A percentile compares a stretch with the other conserved stretches of the same genome.
These are phyloP conservation scores for Priceomyces haplophilus DNA, from an alignment of 805 yeast species.

Conservation along the genomic window DNA sequence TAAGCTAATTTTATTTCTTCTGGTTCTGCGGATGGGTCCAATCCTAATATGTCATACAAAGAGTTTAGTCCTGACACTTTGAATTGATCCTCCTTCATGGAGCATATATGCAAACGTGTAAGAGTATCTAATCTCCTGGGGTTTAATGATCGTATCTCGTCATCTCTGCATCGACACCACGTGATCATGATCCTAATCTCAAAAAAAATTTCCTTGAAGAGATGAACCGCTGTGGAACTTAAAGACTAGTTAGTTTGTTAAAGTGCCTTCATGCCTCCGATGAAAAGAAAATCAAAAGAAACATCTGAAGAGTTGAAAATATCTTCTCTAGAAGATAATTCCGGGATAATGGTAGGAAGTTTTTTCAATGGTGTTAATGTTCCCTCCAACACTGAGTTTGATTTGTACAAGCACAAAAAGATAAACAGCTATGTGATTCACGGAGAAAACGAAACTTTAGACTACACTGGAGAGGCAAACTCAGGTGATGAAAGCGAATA, in stretches of 20 bases:
- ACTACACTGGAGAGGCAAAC: slow-evolving; percentile 59
- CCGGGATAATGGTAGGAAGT: slow-evolving; percentile 58
- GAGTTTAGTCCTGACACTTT: slow-evolving; percentile 2
- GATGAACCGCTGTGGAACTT: too few species aligned
- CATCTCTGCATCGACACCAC: not conserved
- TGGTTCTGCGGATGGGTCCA: slow-evolving; percentile 35
- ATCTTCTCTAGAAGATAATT: slow-evolving; percentile 37
- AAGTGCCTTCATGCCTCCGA: not conserved
- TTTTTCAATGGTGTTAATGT: slow-evolving; percentile 75
- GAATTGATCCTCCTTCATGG: not conserved
- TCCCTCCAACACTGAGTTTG: slow-evolving; percentile 57
- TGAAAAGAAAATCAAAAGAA: not conserved
- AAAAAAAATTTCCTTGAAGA: not conserved
- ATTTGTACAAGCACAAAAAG: slow-evolving; percentile 53
- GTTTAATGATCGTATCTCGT: too few species aligned
- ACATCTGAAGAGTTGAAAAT: slow-evolving; percentile 33
- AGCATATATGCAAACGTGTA: not conserved
- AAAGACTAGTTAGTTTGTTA: too few species aligned
- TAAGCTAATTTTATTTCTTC: slow-evolving; percentile 62
- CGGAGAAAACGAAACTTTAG: slow-evolving; percentile 73
- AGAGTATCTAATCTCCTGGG: too few species aligned
- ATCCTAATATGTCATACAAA: slow-evolving; percentile 59
- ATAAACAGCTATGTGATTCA: slow-evolving; percentile 51
- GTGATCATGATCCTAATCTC: not conserved
- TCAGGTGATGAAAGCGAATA: slow-evolving; percentile 44